Conservation (phyloP, 1,284 basidiomycete genomes). For the Anthracocystis panici-leucophaei region DNA sequence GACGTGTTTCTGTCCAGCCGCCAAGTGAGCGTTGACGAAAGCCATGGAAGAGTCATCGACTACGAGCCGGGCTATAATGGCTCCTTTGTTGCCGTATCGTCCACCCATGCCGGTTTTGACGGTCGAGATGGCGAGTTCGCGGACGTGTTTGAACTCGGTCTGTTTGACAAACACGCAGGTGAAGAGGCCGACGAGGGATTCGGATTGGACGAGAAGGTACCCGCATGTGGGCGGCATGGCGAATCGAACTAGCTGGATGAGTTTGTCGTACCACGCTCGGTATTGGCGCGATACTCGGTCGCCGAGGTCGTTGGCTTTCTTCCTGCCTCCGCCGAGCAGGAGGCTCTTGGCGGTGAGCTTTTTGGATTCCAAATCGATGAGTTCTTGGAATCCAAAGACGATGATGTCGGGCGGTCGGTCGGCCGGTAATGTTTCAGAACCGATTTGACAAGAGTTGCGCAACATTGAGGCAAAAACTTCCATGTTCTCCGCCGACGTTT, state of each 20-base stretch:
- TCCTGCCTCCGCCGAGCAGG: constrained; percentile 60
- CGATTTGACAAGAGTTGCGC: constrained; percentile 45
- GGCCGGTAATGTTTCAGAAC: constrained; percentile 19
- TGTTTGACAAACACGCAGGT: constrained; percentile 85
- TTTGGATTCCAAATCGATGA: constrained; percentile 91
- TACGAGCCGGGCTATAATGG: constrained; percentile 87
- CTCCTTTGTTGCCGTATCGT: constrained; percentile 96
- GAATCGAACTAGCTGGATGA: constrained; percentile 56
- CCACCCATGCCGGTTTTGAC: constrained; percentile 93
- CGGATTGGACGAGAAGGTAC: constrained; percentile 84
- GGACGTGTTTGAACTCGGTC: constrained; percentile 73
- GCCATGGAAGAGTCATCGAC: constrained; percentile 83
- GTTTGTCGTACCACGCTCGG: constrained; percentile 60
- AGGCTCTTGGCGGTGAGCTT: constrained; percentile 80
- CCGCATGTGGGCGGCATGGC: constrained; percentile 70
- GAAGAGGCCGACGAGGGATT: constrained; percentile 91
- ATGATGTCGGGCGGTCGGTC: constrained; percentile 83
- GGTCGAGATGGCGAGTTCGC: constrained; percentile 80
- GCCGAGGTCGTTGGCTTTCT: constrained; percentile 53
- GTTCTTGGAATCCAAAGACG: constrained; percentile 93
- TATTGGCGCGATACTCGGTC: constrained; percentile 55
- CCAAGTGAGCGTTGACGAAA: constrained; percentile 95
- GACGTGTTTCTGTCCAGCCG: constrained; percentile 87
- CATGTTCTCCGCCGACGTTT: constrained; percentile 59
- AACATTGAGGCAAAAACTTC: constrained; percentile 54